A percentile compares a stretch with the other conserved stretches of the same genome.
Conservation (phyloP, 106 monocot genomes). For the Allium fistulosum region DNA sequence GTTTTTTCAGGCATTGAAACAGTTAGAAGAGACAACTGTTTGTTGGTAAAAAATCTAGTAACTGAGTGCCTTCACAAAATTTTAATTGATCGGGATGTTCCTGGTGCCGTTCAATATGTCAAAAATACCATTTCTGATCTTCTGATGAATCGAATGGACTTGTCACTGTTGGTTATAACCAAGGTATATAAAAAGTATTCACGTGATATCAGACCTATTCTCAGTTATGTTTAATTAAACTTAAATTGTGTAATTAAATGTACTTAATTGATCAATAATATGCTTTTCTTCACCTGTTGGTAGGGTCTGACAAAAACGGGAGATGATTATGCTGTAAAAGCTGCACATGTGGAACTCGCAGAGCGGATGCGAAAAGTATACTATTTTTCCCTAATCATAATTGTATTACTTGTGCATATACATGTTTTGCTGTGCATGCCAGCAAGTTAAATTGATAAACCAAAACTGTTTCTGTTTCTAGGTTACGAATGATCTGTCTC, state of each 20-base stretch:
- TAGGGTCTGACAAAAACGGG: constrained; percentile 98
- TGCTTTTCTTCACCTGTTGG: background rate
- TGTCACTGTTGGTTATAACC: constrained; percentile 96
- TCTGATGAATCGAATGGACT: constrained; percentile 95
- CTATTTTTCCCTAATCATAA: no score
- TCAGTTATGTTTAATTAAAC: no score
- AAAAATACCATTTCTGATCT: constrained; percentile 95
- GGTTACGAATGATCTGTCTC: no score
- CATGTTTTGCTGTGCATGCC: background rate
- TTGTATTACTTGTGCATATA: background rate
- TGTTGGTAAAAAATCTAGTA: constrained; percentile 92
- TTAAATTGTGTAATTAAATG: no score
- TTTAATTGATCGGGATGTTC: constrained; percentile 79
- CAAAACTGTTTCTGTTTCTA: no score
- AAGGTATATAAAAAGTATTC: constrained; percentile 39
- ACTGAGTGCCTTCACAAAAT: constrained; percentile 97
- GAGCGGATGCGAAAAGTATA: constrained; percentile 94
- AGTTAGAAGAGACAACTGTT: constrained; percentile 97
- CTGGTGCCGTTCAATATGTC: constrained; percentile 89
- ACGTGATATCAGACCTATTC: no score
- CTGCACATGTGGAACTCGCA: constrained; percentile 99
- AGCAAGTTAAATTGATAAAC: no score
- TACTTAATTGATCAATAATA: background rate
- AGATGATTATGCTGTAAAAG: constrained; percentile 98
- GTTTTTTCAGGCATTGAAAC: constrained; percentile 85